phyloP scores from a whole-genome alignment of 2,329 filamentous ascomycete genomes.

The Aspergillus sp. region DNA sequence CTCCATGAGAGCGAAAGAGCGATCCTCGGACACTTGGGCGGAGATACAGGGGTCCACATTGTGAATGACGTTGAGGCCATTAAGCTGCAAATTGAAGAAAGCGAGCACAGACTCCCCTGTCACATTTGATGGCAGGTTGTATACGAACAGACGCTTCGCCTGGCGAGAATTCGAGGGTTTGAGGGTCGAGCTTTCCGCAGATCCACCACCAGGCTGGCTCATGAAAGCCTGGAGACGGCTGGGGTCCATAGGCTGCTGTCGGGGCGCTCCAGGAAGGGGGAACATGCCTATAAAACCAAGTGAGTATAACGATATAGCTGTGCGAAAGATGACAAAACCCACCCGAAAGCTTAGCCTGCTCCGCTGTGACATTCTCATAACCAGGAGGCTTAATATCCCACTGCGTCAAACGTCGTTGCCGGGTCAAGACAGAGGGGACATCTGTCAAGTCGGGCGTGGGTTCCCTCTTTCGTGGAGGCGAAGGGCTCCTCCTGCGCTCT shows the following conservation, averaged over 20 bases:
- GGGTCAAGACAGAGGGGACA: constrained; percentile 72
- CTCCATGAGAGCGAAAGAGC: constrained; percentile 79
- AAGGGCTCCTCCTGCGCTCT: constrained; percentile 67
- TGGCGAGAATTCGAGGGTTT: constrained; percentile 92
- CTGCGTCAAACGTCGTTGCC: constrained; percentile 90
- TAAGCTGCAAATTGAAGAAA: constrained; percentile 96
- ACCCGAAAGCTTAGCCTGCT: constrained; percentile 93
- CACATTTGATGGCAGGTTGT: constrained; percentile 70
- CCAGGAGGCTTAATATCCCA: constrained; percentile 99
- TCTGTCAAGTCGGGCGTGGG: constrained; percentile 93
- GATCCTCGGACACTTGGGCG: constrained; percentile 75
- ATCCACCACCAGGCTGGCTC: constrained; percentile 74
- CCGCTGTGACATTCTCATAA: constrained; percentile 96
- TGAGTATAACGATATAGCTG: neutral
- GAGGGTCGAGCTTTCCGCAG: constrained; percentile 66
- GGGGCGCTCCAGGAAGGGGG: constrained; percentile 87
- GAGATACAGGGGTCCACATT: constrained; percentile 78
- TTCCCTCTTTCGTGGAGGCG: constrained; percentile 83
- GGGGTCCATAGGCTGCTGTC: constrained; percentile 93
- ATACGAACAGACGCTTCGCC: constrained; percentile 83
- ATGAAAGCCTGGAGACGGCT: constrained; percentile 92
- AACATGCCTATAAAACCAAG: constrained; percentile 68
- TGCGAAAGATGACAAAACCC: constrained; percentile 12
- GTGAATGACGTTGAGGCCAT: constrained; percentile 89
- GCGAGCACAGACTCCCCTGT: constrained; percentile 71